Conservation (phyloP, 768 basidiomycete genomes). For the Pleurotus platypus region DNA sequence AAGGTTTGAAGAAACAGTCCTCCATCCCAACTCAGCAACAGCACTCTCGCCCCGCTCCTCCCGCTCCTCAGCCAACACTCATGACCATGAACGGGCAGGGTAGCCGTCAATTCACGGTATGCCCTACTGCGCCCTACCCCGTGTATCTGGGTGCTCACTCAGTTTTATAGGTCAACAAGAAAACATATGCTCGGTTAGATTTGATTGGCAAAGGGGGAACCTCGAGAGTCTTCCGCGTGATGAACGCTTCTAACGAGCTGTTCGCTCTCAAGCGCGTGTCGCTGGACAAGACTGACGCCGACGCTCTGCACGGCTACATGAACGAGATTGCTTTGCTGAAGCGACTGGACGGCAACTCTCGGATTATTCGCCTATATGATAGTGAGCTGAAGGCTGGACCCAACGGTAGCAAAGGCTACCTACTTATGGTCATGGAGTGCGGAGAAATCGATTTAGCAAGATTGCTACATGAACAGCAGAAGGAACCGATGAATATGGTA, state of each 20-base stretch:
- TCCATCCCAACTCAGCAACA: constrained; percentile 24
- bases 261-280: constrained; percentile 92
- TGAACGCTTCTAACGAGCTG: constrained; percentile 70
- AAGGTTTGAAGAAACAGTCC: constrained; percentile 17
- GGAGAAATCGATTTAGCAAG: constrained; percentile 91
- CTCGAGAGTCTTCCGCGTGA: constrained; percentile 92
- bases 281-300: constrained; percentile 83
- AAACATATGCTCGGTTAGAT: constrained; percentile 79
- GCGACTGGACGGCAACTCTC: constrained; percentile 88
- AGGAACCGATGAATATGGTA: constrained; percentile 84
- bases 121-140: constrained; percentile 11
- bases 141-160: not conserved
- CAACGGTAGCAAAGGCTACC: constrained; percentile 65
- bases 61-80: constrained; percentile 25
- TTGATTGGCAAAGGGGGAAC: constrained; percentile 92
- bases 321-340: constrained; percentile 94
- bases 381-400: constrained; percentile 78
- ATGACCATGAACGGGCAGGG: constrained; percentile 24
- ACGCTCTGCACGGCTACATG: constrained; percentile 90
- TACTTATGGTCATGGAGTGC: constrained; percentile 94
- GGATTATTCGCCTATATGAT: constrained; percentile 90
- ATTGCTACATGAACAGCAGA: constrained; percentile 79
- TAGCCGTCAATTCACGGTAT: constrained; percentile 39
- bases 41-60: constrained; percentile 29
- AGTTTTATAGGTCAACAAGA: constrained; percentile 66